Conservation (phyloP, 2,329 filamentous ascomycete species). For the Penicillium sp. region DNA sequence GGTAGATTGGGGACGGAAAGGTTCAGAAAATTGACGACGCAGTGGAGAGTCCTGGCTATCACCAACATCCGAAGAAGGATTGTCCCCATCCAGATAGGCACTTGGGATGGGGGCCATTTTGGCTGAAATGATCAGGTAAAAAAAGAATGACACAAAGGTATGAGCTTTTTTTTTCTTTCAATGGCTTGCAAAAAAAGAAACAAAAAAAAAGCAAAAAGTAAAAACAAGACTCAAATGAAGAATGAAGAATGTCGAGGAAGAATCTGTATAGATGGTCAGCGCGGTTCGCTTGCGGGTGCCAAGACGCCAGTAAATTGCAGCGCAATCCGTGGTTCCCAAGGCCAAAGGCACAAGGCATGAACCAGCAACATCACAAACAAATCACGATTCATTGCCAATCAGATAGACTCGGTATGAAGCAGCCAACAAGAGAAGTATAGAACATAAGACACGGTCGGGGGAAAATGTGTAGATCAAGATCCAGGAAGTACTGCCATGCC, state of each 20-base stretch:
- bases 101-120: conserved; percentile 37
- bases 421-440: conserved; percentile 1
- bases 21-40: conserved; percentile 42
- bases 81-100: conserved; percentile 37
- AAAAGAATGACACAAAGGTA: conserved; percentile 5
- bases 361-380: conserved; percentile 6
- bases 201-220: conserved; percentile 1
- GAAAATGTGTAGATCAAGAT: conserved; percentile 30
- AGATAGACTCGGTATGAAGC: background rate
- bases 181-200: background rate
- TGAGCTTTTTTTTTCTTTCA: background rate
- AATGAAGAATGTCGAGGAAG: conserved; percentile 12
- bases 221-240: conserved; percentile 5
- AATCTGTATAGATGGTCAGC: conserved; percentile 33
- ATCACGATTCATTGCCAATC: background rate
- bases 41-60: conserved; percentile 39
- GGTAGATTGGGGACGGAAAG: conserved; percentile 33
- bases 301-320: conserved; percentile 30
- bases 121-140: background rate
- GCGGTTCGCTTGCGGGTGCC: conserved; percentile 38
- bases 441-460: conserved; percentile 27
- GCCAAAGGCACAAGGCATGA: conserved; percentile 10
- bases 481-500: conserved; percentile 20
- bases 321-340: conserved; percentile 13
- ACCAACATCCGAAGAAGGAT: conserved; percentile 38